Evolutionary conservation across 352 stramenopile species (phyloP).

Genomic region (Phytophthora ramorum): DNA sequence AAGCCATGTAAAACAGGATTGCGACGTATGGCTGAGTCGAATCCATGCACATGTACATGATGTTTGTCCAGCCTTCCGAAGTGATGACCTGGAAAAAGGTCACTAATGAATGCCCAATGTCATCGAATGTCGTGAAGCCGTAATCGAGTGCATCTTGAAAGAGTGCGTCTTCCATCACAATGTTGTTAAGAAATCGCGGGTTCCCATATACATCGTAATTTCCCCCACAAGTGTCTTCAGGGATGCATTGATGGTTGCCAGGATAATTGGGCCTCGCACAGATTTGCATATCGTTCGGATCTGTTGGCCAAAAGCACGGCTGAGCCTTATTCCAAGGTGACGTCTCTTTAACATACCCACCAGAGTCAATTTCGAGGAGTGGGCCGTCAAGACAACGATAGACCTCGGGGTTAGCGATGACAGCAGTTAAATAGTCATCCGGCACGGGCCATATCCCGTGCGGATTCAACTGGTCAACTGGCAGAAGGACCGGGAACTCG

Average conservation of each 20-base stretch:
- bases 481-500: constrained; percentile 65
- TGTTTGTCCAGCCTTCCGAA: constrained; percentile 90
- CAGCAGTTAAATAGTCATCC: constrained; percentile 45
- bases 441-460: constrained; percentile 52
- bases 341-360: constrained; percentile 48
- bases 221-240: constrained; percentile 49
- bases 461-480: constrained; percentile 52
- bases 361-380: constrained; percentile 48
- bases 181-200: constrained; percentile 47
- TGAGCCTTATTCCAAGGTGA: constrained; percentile 62
- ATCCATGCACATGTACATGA: constrained; percentile 90
- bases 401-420: constrained; percentile 32
- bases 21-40: constrained; percentile 53
- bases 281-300: constrained; percentile 53
- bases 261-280: constrained; percentile 52
- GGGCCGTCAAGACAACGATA: constrained; percentile 47
- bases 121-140: constrained; percentile 93
- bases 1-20: constrained; percentile 78
- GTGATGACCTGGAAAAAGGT: constrained; percentile 94
- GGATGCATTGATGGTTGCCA: constrained; percentile 52
- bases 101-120: constrained; percentile 87
- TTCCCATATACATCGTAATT: constrained; percentile 73
- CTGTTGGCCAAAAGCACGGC: constrained; percentile 93
- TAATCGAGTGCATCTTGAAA: constrained; percentile 61
- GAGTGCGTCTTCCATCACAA: constrained; percentile 61